These are phyloP conservation scores for Apiospora phragmitis DNA, from an alignment of 2,329 filamentous ascomycete genomes.

Conservation along the genomic window DNA sequence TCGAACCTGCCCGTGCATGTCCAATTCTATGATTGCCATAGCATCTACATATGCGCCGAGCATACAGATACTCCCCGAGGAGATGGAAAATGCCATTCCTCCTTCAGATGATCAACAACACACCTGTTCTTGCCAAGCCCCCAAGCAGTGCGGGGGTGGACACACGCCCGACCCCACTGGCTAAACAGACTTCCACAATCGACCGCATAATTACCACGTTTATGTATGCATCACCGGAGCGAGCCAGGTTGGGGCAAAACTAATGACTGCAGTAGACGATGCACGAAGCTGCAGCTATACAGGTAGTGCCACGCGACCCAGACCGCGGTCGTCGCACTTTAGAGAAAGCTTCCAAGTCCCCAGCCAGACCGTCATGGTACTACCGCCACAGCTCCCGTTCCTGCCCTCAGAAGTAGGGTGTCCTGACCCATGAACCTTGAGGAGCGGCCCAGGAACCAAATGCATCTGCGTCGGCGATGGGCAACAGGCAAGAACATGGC, in stretches of 20 bases:
- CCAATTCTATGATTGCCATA: no score
- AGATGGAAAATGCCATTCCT: background rate
- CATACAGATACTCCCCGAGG: no score
- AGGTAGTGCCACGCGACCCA: background rate
- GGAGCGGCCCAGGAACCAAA: background rate
- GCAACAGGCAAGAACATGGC: background rate
- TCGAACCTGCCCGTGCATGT: no score
- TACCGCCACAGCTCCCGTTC: background rate
- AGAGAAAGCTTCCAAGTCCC: background rate
- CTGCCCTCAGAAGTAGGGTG: background rate
- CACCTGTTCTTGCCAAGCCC: background rate
- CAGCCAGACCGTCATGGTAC: background rate
- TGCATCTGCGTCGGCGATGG: background rate
- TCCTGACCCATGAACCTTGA: background rate
- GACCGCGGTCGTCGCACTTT: background rate
- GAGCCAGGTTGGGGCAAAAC: background rate
- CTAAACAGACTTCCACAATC: background rate
- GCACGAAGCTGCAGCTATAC: background rate
- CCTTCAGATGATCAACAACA: background rate
- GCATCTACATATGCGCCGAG: no score
- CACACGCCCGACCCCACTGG: background rate
- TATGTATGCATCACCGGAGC: background rate
- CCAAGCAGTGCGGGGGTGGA: background rate
- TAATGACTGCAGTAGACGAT: background rate
- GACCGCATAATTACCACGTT: background rate